Evolutionary conservation across 306 rosid genomes (phyloP).

Genomic region (Parietaria judaica): DNA sequence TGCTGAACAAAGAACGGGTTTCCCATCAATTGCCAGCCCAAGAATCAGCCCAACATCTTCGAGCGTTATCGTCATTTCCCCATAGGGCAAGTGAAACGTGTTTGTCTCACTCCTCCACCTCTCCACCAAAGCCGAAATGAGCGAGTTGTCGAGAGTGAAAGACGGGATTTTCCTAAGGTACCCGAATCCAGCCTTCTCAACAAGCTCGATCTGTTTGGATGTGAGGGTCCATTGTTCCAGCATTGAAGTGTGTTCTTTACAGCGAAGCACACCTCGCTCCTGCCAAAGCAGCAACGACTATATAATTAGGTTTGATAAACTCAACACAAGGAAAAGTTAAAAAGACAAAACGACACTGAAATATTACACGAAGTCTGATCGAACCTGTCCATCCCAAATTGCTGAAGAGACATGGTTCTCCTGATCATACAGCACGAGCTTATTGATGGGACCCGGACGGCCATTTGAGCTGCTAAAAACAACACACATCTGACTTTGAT

Average conservation of each 20-base stretch:
- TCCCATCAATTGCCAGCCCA: too few relatives aligned
- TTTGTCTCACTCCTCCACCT: slow-evolving; percentile 97
- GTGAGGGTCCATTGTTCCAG: too few relatives aligned
- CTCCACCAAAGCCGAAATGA: slow-evolving; percentile 86
- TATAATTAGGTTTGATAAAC: neutral
- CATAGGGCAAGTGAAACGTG: slow-evolving; percentile 67
- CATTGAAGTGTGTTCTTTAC: slow-evolving; percentile 89
- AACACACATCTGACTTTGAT: neutral
- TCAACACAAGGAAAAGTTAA: too few relatives aligned
- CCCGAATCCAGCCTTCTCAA: slow-evolving; percentile 80
- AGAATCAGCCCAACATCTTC: too few relatives aligned
- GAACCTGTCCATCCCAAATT: too few relatives aligned
- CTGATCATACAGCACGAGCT: too few relatives aligned
- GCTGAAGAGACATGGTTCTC: too few relatives aligned
- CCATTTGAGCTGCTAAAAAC: slow-evolving; percentile 36
- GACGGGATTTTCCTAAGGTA: slow-evolving; percentile 65
- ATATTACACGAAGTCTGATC: too few relatives aligned
- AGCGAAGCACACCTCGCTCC: too few relatives aligned
- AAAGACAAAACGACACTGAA: too few relatives aligned
- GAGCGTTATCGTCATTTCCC: slow-evolving; percentile 79
- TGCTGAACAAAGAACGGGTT: slow-evolving; percentile 65
- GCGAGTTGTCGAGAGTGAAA: slow-evolving; percentile 79
- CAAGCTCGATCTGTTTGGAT: slow-evolving; percentile 67
- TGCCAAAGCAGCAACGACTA: slow-evolving; percentile 14
- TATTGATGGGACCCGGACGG: slow-evolving; percentile 44